These are phyloP conservation scores for Ormosia emarginata DNA, from an alignment of 306 rosid genomes.

Conservation along the genomic window DNA sequence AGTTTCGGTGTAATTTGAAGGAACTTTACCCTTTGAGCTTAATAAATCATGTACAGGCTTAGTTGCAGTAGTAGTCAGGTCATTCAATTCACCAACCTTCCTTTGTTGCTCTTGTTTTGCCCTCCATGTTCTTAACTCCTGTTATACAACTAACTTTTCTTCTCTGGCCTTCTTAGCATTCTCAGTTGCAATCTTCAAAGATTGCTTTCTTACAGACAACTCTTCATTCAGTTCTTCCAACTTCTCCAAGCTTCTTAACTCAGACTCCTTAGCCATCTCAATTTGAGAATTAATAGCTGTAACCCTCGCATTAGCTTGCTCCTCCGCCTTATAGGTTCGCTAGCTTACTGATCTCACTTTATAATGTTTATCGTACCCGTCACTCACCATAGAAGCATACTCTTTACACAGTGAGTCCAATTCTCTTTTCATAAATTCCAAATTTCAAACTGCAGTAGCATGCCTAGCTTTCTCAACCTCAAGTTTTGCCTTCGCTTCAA, in stretches of 20 bases:
- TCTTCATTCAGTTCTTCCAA: conserved; percentile 67
- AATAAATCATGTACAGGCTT: conserved; percentile 10
- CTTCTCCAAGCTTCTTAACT: conserved; percentile 62
- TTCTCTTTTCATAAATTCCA: conserved; percentile 57
- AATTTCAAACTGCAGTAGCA: conserved; percentile 55
- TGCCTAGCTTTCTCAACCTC: conserved; percentile 66
- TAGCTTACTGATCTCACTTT: conserved; percentile 69
- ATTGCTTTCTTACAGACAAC: conserved; percentile 59
- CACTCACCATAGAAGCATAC: conserved; percentile 56
- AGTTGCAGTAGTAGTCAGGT: conserved; percentile 7
- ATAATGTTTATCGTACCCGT: too few relatives aligned
- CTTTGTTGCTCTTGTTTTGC: conserved; percentile 61
- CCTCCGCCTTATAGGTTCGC: conserved; percentile 70
- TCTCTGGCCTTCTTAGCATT: conserved; percentile 74
- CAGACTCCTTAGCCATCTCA: conserved; percentile 67
- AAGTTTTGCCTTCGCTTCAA: conserved; percentile 78
- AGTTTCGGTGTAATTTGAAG: conserved; percentile 24
- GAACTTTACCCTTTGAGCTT: conserved; percentile 34
- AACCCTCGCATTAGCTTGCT: conserved; percentile 65
- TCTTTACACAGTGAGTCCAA: conserved; percentile 51
- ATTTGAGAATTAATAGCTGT: conserved; percentile 60
- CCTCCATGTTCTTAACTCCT: conserved; percentile 71
- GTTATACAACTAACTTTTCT: conserved; percentile 71
- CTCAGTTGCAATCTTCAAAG: conserved; percentile 59
- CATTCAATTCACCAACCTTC: conserved; percentile 40